phyloP scores from a whole-genome alignment of 73 alveolate genomes.

The Paramecium pentaurelia region DNA sequence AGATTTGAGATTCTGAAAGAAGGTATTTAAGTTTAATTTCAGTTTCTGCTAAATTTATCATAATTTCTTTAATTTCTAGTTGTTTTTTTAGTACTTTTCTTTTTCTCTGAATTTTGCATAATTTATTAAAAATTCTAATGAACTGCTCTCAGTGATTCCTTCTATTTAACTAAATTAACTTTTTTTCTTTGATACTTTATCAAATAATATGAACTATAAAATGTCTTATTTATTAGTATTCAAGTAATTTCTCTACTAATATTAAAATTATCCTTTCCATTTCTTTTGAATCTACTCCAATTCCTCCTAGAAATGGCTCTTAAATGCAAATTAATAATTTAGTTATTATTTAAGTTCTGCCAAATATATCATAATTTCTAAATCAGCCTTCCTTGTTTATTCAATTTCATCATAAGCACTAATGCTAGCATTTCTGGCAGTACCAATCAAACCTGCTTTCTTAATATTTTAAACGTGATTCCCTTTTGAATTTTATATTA shows the following conservation, averaged over 20 bases:
- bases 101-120: not conserved
- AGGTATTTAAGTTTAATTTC: not conserved
- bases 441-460: conserved; percentile 76
- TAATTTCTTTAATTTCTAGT: not conserved
- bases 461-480: conserved; percentile 71
- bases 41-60: conserved; percentile 18
- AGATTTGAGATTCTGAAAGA: not conserved
- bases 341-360: conserved; percentile 39
- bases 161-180: not conserved
- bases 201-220: not conserved
- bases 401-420: conserved; percentile 75
- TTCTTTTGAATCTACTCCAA: not conserved
- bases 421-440: conserved; percentile 77
- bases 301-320: conserved; percentile 12
- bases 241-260: conserved; percentile 19
- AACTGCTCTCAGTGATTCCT: not conserved
- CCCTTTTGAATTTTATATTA: conserved; percentile 54
- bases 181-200: not conserved
- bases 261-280: not conserved
- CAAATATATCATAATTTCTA: conserved; percentile 74
- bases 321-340: not conserved
- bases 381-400: conserved; percentile 79
- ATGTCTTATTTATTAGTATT: not conserved
- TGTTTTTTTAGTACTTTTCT: not conserved
- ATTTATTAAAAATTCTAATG: not conserved